Conservation (phyloP, 345 rosid species). For the Eutrema heterophyllum region DNA sequence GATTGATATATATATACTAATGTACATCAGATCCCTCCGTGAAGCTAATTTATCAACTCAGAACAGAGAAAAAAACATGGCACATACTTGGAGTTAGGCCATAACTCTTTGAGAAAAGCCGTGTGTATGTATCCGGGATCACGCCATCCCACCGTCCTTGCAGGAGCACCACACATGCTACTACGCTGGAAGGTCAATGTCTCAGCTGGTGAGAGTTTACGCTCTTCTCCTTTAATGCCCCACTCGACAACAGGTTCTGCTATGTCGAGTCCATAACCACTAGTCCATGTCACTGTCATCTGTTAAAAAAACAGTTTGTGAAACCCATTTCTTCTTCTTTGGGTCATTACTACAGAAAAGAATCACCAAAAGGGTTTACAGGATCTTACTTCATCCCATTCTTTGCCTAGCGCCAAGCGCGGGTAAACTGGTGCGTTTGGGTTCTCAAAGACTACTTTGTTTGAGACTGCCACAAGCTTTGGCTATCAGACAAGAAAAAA, state of each 20-base stretch:
- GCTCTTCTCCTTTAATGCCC: slow-evolving; percentile 46
- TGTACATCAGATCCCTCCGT: neutral
- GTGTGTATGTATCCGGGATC: slow-evolving; percentile 81
- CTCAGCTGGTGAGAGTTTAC: slow-evolving; percentile 47
- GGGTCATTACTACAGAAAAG: too few species aligned
- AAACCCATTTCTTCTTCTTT: neutral
- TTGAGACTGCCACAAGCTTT: slow-evolving; percentile 62
- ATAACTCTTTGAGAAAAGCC: slow-evolving; percentile 58
- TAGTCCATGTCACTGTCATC: slow-evolving; percentile 86
- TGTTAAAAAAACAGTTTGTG: too few species aligned
- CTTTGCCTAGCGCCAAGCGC: slow-evolving; percentile 63
- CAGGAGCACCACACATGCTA: slow-evolving; percentile 69
- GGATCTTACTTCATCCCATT: slow-evolving; percentile 62
- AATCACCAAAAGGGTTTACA: too few species aligned
- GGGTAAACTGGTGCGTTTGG: slow-evolving; percentile 74
- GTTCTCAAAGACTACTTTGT: slow-evolving; percentile 46
- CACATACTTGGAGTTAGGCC: slow-evolving; percentile 51
- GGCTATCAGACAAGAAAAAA: slow-evolving; percentile 36
- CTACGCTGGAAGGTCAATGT: slow-evolving; percentile 48
- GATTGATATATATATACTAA: too few species aligned
- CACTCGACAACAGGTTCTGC: slow-evolving; percentile 70
- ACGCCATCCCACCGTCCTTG: slow-evolving; percentile 76
- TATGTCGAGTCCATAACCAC: slow-evolving; percentile 54
- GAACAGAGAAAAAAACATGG: neutral
- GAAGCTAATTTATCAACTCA: neutral